A percentile compares a stretch with the other conserved stretches of the same genome.
phyloP scores from a whole-genome alignment of 2,329 filamentous ascomycete genomes.

The Coniochaeta ligniaria region DNA sequence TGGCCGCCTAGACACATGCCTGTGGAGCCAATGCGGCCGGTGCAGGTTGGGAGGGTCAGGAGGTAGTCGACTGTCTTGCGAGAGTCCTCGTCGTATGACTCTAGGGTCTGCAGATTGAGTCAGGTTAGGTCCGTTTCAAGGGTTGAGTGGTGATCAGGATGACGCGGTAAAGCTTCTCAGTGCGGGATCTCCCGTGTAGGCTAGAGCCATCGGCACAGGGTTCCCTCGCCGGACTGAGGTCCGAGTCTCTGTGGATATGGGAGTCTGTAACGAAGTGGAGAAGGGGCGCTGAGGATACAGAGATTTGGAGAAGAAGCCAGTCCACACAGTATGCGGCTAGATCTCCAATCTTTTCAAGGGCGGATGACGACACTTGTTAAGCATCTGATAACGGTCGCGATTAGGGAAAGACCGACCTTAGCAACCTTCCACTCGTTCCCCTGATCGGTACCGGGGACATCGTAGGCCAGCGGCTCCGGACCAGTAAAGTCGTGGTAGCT shows the following conservation, averaged over 20 bases:
- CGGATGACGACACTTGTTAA: background rate
- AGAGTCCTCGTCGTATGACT: conserved; percentile 80
- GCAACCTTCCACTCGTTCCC: conserved; percentile 82
- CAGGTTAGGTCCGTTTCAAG: background rate
- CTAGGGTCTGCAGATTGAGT: conserved; percentile 51
- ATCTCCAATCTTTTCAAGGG: background rate
- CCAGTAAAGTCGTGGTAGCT: conserved; percentile 92
- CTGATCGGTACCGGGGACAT: conserved; percentile 77
- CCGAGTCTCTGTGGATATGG: background rate
- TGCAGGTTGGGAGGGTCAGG: conserved; percentile 68
- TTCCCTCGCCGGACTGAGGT: background rate
- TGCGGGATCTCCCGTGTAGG: background rate
- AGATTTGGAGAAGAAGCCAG: background rate
- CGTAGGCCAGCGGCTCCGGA: conserved; percentile 76
- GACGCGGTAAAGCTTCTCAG: background rate
- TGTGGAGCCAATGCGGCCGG: conserved; percentile 68
- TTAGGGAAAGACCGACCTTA: conserved; percentile 45
- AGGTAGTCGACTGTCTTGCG: conserved; percentile 61
- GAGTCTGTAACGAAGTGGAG: background rate
- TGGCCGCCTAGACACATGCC: conserved; percentile 95
- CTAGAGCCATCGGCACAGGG: background rate
- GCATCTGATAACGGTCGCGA: background rate
- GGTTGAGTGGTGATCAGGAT: background rate
- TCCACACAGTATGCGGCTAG: background rate
- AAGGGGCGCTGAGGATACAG: background rate